Conservation (phyloP, 257 asterid species). For the Solanum virginianum region DNA sequence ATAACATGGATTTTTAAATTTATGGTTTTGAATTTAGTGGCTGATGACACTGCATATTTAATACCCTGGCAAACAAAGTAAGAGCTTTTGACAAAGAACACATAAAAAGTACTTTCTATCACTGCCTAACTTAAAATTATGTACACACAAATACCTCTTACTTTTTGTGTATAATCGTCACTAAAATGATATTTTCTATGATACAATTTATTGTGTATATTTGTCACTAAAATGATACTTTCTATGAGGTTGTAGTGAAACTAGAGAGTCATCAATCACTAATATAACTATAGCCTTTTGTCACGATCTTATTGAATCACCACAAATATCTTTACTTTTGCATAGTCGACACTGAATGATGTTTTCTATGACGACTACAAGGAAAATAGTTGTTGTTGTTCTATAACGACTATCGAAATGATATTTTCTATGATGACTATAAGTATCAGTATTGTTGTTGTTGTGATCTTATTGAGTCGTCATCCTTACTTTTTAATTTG, state of each 20-base stretch:
- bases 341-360: too few species aligned
- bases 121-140: not conserved
- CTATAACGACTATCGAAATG: too few species aligned
- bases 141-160: not conserved
- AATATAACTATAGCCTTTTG: not conserved
- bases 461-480: too few species aligned
- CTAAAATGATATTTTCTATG: not conserved
- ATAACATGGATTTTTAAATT: not conserved
- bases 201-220: not conserved
- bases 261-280: not conserved
- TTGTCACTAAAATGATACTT: not conserved
- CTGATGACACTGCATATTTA: not conserved
- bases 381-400: too few species aligned
- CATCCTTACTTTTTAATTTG: too few species aligned
- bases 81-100: not conserved
- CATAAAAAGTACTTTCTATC: not conserved
- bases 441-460: too few species aligned
- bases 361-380: not conserved
- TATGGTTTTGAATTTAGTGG: not conserved
- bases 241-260: too few species aligned
- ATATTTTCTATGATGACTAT: too few species aligned
- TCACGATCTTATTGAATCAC: not conserved
- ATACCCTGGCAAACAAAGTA: not conserved
- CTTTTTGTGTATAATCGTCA: not conserved
- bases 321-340: not conserved